Percentiles rank a stretch among this genome's conserved stretches.
phyloP scores from a whole-genome alignment of 495 filamentous ascomycete genomes.

The Aspergillus campestris region DNA sequence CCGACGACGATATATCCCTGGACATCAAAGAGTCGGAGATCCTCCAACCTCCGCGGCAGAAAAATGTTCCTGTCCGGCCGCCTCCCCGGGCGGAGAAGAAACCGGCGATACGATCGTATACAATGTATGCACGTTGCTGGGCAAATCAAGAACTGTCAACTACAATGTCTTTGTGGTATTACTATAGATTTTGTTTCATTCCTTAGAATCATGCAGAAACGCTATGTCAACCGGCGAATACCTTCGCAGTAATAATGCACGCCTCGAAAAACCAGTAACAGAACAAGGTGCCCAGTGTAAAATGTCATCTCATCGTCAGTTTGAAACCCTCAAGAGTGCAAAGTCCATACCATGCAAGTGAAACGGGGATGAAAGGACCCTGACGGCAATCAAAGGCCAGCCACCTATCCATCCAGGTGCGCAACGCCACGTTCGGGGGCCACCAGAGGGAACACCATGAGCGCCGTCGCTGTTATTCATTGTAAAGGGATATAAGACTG shows the following conservation, averaged over 20 bases:
- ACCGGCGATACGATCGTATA: too few species aligned
- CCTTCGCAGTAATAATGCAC: slow-evolving; percentile 5
- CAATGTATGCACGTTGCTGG: too few species aligned
- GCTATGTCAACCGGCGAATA: not conserved
- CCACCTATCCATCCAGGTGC: slow-evolving; percentile 1
- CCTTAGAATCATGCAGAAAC: not conserved
- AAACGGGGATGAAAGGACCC: not conserved
- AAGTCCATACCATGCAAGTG: not conserved
- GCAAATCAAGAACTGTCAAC: too few species aligned
- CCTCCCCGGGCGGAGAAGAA: too few species aligned
- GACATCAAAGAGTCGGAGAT: not conserved
- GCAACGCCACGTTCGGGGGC: slow-evolving; percentile 18
- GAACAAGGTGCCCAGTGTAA: not conserved
- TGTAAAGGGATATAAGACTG: slow-evolving; percentile 7
- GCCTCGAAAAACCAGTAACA: not conserved
- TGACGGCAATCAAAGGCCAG: slow-evolving; percentile 1
- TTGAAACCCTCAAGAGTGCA: not conserved
- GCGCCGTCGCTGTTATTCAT: slow-evolving; percentile 29
- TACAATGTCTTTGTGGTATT: too few species aligned
- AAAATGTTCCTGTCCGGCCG: slow-evolving; percentile 39
- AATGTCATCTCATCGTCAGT: slow-evolving; percentile 20
- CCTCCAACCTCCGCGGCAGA: slow-evolving; percentile 25
- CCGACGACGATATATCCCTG: not conserved
- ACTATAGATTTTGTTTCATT: not conserved
- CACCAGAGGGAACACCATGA: slow-evolving; percentile 26